Evolutionary conservation across 75 land plant species (phyloP).

Genomic region (Picea glauca): DNA sequence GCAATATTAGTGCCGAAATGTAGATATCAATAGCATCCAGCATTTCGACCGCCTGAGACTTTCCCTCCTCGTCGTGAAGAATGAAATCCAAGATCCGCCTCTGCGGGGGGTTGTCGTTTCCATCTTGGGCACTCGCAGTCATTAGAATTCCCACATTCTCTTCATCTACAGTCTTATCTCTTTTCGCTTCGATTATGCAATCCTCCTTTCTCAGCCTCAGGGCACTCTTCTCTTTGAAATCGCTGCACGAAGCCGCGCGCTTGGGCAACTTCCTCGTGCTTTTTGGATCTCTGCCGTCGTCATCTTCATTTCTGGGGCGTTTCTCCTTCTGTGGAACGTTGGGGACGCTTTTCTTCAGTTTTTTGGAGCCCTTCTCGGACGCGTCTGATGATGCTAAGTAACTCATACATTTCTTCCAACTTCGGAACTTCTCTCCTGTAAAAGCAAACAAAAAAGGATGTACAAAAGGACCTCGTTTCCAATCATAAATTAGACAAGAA

Average conservation of each 20-base stretch:
- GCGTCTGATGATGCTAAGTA: constrained; percentile 10
- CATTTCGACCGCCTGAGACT: constrained; percentile 59
- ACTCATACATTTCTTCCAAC: constrained; percentile 25
- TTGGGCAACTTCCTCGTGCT: constrained; percentile 48
- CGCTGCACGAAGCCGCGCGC: constrained; percentile 64
- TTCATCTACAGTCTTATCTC: constrained; percentile 34
- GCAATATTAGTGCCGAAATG: constrained; percentile 66
- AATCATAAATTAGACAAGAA: neutral
- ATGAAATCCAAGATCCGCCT: constrained; percentile 63
- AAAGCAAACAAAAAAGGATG: neutral
- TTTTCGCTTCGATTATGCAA: constrained; percentile 37
- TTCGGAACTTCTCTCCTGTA: constrained; percentile 28
- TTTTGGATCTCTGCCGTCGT: constrained; percentile 5
- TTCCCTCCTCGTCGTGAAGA: constrained; percentile 70
- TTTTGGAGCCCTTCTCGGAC: neutral
- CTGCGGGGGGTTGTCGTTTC: constrained; percentile 12
- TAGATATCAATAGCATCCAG: constrained; percentile 55
- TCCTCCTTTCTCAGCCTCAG: constrained; percentile 33
- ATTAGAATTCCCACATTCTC: constrained; percentile 46
- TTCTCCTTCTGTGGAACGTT: neutral
- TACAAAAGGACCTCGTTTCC: neutral
- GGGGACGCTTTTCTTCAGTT: neutral
- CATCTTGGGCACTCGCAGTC: constrained; percentile 21
- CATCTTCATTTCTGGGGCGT: neutral
- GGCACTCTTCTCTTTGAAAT: constrained; percentile 50